Evolutionary conservation across 2,329 filamentous ascomycete genomes (phyloP).

Genomic region (Epichloe coenophiala): DNA sequence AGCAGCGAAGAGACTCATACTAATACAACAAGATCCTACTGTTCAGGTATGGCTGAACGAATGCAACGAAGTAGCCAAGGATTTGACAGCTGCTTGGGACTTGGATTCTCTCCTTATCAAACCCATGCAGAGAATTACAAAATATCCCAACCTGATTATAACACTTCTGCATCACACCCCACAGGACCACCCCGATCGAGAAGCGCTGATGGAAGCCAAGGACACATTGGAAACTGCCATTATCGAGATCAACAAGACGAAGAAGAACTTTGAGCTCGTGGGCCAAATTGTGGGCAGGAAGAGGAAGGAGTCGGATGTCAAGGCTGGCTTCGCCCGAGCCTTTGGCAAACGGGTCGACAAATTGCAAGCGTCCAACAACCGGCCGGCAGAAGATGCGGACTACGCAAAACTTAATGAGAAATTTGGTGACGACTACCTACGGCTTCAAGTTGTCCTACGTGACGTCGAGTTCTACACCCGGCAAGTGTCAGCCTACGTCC

Average conservation of each 20-base stretch:
- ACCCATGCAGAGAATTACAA: conserved; percentile 85
- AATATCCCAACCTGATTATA: conserved; percentile 78
- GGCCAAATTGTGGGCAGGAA: conserved; percentile 78
- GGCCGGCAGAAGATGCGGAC: conserved; percentile 61
- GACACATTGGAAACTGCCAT: conserved; percentile 50
- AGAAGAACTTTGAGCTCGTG: conserved; percentile 86
- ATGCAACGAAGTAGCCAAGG: conserved; percentile 82
- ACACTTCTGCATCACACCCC: conserved; percentile 71
- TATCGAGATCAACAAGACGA: conserved; percentile 85
- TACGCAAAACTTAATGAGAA: conserved; percentile 73
- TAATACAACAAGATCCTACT: conserved; percentile 49
- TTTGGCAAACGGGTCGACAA: conserved; percentile 85
- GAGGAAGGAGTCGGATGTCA: conserved; percentile 78
- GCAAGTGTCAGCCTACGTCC: conserved; percentile 67
- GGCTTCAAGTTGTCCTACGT: conserved; percentile 79
- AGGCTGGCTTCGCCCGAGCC: conserved; percentile 71
- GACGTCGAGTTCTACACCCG: conserved; percentile 89
- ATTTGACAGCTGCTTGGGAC: conserved; percentile 89
- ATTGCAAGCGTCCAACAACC: conserved; percentile 48
- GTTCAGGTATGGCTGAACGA: conserved; percentile 81
- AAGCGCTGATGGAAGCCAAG: conserved; percentile 42
- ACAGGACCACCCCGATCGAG: conserved; percentile 68
- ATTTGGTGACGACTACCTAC: conserved; percentile 84
- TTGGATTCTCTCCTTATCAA: conserved; percentile 94
- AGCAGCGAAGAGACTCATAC: conserved; percentile 46